Conservation (phyloP, 2,329 filamentous ascomycete genomes). For the Sporothrix protearum region DNA sequence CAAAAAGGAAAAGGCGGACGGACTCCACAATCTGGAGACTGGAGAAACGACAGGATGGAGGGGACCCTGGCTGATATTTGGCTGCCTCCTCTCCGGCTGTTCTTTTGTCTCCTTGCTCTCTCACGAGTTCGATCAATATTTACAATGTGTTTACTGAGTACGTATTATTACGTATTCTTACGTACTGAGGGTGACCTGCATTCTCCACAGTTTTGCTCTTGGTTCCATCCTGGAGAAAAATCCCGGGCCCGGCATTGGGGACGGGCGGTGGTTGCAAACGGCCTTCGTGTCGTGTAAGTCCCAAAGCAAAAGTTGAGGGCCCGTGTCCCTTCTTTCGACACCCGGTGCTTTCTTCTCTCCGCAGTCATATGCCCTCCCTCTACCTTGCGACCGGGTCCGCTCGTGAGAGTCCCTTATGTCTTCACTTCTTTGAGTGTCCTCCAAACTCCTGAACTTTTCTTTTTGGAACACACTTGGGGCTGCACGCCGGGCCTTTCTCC, state of each 20-base stretch:
- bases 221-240: not conserved
- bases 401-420: not conserved
- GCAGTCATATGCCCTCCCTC: slow-evolving; percentile 9
- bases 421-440: not conserved
- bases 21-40: not conserved
- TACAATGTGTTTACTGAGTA: no score
- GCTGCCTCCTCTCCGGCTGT: not conserved
- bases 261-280: no score
- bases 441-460: not conserved
- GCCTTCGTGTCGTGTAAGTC: not conserved
- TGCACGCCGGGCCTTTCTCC: not conserved
- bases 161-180: not conserved
- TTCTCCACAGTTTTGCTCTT: not conserved
- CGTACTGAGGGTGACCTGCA: not conserved
- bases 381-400: not conserved
- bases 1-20: slow-evolving; percentile 4
- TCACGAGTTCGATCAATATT: not conserved
- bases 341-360: not conserved
- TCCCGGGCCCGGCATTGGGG: not conserved
- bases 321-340: not conserved
- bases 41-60: not conserved
- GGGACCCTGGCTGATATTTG: not conserved
- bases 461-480: slow-evolving; percentile 2
- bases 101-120: not conserved
- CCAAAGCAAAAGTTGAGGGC: not conserved